Evolutionary conservation across 495 filamentous ascomycete species (phyloP), one percentile per base, ranked within the genome.

Genomic region (Tuber calosporum): DNA sequence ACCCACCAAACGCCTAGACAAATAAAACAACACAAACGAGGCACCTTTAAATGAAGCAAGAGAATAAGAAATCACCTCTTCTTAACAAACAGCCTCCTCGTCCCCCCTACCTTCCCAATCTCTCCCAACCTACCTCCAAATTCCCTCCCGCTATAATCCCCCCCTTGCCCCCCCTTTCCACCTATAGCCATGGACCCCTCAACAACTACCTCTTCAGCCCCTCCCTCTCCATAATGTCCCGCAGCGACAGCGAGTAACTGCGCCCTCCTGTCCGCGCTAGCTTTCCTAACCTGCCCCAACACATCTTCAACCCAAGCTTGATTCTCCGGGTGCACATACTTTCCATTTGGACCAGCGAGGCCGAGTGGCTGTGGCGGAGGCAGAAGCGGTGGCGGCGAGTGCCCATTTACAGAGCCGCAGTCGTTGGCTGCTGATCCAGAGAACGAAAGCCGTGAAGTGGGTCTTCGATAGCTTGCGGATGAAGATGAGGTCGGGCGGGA

Each of bases 291-390:
- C 75, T 90, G 88, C 67, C 90, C 88, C 81, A 91, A 87, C 83
- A 93, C 89, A 40, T 87, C 89, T 81, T 93, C 89, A 4, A 93
- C 88, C 90, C 90, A 93, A 58, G 87, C 86, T 68, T 86, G 83
- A 75, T 88, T 89, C 82, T 91, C 87, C 71, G 87, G 86, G 68
- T 85, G 87, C 75, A 93, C 87, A 67, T 86, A 86, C 82, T 87
- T 90, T 22, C 83, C 83, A 69, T 84, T 85, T 8, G 89, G 89
- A 19, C 90, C 90, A 1, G 89, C 88, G 39, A 92, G 84, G 6
- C 89, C 89, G 15, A 91, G 83, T 4, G 84, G 85, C 9, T 74
- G 77, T 84, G 26, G 83, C 80, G 38, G 84, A 81, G 40, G 84
- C 86, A 22, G 84, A 79, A 22, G 79, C 72, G 62, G 84, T 83